Evolutionary conservation across 2,329 filamentous ascomycete genomes (phyloP), one percentile per base, ranked within the genome.

Genomic region (Cytospora mali): DNA sequence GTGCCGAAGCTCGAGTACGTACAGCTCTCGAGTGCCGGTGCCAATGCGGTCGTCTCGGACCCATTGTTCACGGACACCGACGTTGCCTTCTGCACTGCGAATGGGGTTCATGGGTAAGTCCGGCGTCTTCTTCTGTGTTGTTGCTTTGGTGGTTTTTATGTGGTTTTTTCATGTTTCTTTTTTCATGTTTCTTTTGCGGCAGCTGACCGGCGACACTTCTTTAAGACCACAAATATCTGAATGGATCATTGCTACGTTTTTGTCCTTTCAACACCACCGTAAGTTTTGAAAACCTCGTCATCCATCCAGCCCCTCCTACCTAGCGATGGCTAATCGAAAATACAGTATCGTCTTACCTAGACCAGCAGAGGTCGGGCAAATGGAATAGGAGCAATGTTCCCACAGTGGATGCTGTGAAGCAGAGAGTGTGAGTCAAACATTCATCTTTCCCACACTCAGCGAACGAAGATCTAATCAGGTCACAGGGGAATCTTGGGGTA

Each of bases 31-130:
- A 84, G 79, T 60, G 84, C 84, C 1, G 84, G 84, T 7, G 80
- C 80, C 2, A 83, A 86, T 59, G 76, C 79, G 58, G 69, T 85
- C 13, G 55, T 81, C 10, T 70, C 79, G 2, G 70, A 77, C 14
- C 79, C 79, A 1, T 62, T 85, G 0, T 86, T 82, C 63, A 76
- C 72, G 25, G 80, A 84, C 25, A 83, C 79, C 0, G 74, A 83
- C 55, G 72, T 84, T 9, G 69, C 73, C 0, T 83, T 87, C 64
- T 82, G 79, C 51, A 84, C 83, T 0, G 82, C 82, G 0, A 86
- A 84, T 62, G 84, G 84, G 0, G 80, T 86, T n/a, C 82, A 85
- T 48, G 82, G 81, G 82, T 84, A 65, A 70, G 78, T 69, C 29
- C 21, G 23, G 25, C 16, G 14, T 39, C 16, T 6, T 28, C 18